Evolutionary conservation across 2,329 filamentous ascomycete genomes (phyloP), one percentile per base, ranked within the genome.

Genomic region (Paradendryphiella salina): DNA sequence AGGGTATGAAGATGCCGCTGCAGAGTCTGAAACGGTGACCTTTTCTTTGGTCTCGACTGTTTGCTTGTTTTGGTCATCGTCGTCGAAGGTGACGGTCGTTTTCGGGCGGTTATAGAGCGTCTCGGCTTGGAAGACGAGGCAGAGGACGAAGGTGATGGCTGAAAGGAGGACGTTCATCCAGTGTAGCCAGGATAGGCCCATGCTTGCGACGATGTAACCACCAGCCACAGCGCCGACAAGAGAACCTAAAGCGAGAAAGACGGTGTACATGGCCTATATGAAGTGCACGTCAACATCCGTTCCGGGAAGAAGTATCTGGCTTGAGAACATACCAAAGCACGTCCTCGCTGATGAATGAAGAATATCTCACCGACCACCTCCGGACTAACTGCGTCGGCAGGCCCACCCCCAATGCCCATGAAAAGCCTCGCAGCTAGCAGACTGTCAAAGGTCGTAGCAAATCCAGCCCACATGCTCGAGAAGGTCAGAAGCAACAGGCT

Each of bases 351-450:
- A 42, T 76, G 75, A 18, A 76, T 66, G 46, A 76, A 77, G 57
- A 75, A 76, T 2, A 75, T 64, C 44, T 76, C 74, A 1, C 73
- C 74, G 8, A 76, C 66, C 8, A 75, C 67, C 56, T 73, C 72
- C 5, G 74, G 74, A 7, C 73, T 68, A 13, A 76, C 64, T 13
- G 72, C 73, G 56, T 76, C 73, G 6, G 72, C 69, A 3, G 73
- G 66, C 1, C 68, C 69, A 26, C 67, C 65, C 13, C 69, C 69
- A 33, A 73, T 60, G 2, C 73, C 74, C 58, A 75, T 74, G 26
- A 77, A 59, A 1, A 70, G 31, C 15, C 75, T 65, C 15, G 73
- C 74, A 3, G 63, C 73, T 3, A 77, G 56, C 5, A 77, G 59
- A 42, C 70, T 72, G 3, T 64, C 46, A 36, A 72, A 76, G 23